These are phyloP conservation scores for Paramecium caudatum DNA, from an alignment of 73 alveolate species.

Conservation along the genomic window DNA sequence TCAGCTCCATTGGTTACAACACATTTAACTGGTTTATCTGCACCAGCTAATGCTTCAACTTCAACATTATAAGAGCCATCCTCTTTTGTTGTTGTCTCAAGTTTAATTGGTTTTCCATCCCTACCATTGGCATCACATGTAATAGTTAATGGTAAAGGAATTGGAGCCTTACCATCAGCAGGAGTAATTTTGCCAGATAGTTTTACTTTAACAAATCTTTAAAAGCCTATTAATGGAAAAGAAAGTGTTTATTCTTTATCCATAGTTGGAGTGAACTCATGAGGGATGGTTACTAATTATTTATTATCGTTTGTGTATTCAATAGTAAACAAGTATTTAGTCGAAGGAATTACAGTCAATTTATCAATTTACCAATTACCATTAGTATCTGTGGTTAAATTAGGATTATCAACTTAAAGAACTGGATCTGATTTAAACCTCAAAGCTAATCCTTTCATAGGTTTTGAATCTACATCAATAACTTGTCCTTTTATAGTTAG, in stretches of 20 bases:
- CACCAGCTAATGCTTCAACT: not conserved
- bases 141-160: conserved; percentile 27
- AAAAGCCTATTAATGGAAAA: not conserved
- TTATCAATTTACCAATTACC: conserved; percentile 51
- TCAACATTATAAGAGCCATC: conserved; percentile 50
- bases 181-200: conserved; percentile 23
- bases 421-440: not conserved
- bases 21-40: conserved; percentile 49
- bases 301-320: conserved; percentile 25
- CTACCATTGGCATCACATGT: conserved; percentile 47
- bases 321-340: not conserved
- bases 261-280: not conserved
- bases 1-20: not conserved
- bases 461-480: not conserved
- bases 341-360: not conserved
- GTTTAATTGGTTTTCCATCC: conserved; percentile 43
- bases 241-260: conserved; percentile 15
- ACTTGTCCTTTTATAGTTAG: conserved; percentile 17
- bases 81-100: not conserved
- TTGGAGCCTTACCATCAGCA: not conserved
- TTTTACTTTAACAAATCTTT: conserved; percentile 29
- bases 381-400: not conserved
- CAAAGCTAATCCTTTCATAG: not conserved
- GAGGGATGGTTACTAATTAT: not conserved
- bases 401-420: not conserved